phyloP scores from a whole-genome alignment of 2,329 filamentous ascomycete genomes.

The Shiraia bambusicola region DNA sequence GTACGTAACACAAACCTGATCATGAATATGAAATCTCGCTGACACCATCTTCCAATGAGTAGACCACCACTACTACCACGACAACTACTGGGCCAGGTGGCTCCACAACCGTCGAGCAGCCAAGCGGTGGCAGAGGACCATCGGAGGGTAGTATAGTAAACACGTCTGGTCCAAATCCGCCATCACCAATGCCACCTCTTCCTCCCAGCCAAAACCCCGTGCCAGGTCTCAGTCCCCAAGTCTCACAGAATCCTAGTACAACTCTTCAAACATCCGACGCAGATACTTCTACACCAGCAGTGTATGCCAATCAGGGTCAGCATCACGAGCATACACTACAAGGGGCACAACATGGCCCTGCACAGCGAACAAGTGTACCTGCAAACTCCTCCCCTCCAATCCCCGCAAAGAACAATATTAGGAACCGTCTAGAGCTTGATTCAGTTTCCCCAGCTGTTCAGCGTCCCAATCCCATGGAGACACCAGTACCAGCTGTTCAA shows the following conservation, averaged over 20 bases:
- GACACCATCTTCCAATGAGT: background rate
- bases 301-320: conserved; percentile 7
- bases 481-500: conserved; percentile 6
- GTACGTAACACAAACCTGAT: background rate
- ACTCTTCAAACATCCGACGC: conserved; percentile 12
- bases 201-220: conserved; percentile 16
- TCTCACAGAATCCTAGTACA: conserved; percentile 5
- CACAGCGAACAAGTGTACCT: conserved; percentile 4
- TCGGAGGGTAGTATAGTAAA: conserved; percentile 26
- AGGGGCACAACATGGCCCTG: conserved; percentile 1
- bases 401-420: conserved; percentile 39
- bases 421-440: conserved; percentile 38
- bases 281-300: conserved; percentile 2
- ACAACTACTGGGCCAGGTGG: conserved; percentile 40
- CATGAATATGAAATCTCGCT: background rate
- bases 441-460: conserved; percentile 38
- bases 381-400: conserved; percentile 33
- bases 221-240: conserved; percentile 15
- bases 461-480: conserved; percentile 35
- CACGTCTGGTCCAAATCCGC: conserved; percentile 38
- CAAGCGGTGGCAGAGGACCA: conserved; percentile 18
- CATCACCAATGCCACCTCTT: conserved; percentile 28
- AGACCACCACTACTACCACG: conserved; percentile 40
- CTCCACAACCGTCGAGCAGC: conserved; percentile 36
- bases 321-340: conserved; percentile 1